These are phyloP conservation scores for Fragaria iinumae DNA, from an alignment of 306 rosid species.

Conservation along the genomic window DNA sequence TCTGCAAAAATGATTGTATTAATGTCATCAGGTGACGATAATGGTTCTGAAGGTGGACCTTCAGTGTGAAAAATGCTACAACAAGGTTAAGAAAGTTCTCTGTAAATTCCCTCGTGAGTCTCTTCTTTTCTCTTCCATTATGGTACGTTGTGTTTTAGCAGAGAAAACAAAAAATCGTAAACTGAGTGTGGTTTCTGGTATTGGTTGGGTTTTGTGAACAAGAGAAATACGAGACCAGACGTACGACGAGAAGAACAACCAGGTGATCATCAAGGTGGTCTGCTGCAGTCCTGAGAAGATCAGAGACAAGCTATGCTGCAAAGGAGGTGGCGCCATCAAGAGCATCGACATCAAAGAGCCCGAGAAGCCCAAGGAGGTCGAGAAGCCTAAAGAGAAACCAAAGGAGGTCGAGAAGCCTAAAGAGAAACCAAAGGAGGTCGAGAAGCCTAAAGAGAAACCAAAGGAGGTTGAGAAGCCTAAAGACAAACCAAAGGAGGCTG, in stretches of 20 bases:
- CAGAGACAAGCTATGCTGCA: constrained; percentile 50
- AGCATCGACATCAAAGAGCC: constrained; percentile 62
- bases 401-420: neutral
- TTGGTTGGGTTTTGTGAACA: constrained; percentile 39
- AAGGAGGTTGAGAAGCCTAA: neutral
- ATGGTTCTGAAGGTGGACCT: constrained; percentile 79
- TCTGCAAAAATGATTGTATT: neutral
- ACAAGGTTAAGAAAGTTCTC: constrained; percentile 77
- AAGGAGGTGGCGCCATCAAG: constrained; percentile 55
- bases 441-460: constrained; percentile 18
- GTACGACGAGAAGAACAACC: constrained; percentile 53
- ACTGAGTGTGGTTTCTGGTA: constrained; percentile 34
- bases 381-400: neutral
- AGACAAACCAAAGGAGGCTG: neutral
- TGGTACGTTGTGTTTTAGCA: neutral
- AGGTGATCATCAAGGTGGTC: constrained; percentile 58
- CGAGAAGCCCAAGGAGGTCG: constrained; percentile 8
- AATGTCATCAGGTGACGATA: constrained; percentile 36
- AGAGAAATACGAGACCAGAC: constrained; percentile 78
- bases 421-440: neutral
- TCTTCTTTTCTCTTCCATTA: neutral
- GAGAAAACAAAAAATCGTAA: neutral
- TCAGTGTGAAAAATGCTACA: constrained; percentile 63
- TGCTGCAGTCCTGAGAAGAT: constrained; percentile 80
- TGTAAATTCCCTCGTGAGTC: constrained; percentile 72